Base-by-base conservation (phyloP, 495 filamentous ascomycete species). In the Aspergillus sclerotiicarbonarius region DNA sequence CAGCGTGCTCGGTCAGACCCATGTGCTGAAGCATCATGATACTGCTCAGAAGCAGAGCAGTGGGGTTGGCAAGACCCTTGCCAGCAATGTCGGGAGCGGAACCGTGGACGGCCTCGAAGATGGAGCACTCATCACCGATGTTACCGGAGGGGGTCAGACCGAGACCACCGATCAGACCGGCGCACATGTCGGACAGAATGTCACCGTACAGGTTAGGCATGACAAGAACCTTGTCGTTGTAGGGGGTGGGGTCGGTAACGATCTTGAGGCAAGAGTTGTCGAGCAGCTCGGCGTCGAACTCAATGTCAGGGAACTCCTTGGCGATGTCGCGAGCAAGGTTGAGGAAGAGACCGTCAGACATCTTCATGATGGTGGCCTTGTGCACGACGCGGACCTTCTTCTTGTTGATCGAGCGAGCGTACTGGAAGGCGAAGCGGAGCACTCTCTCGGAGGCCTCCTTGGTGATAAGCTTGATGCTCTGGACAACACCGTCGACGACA, bases 321-420 rank as follows among this genome's bases (percentile, higher is more conserved):
- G 90, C 78, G 68, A 98, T 80, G 25, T 91, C 81, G 32, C 86
- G 79, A 64, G 91, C 95, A 53, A 84, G 88, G 74, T 83, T 88
- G 57, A 98, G 82, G 87, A 98, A 98, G 50, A 98, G 89, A 77
- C 94, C 94, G 76, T 98, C 94, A 75, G 84, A 88, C 95, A 98
- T 98, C 87, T 98, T 98, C 94, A 98, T 98, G 82, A 98, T 98
- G 67, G 95, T 98, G 68, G 93, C 94, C 85, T 98, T 98, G 85
- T 98, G 93, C 52, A 98, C 94, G 39, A 88, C 93, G 61, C 94
- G 89, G 59, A 98, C 94, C 86, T 97, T 96, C 72, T 85, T 89
- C 81, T 89, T 89, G 68, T 91, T 90, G 62, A 97, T 89, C 51
- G 90, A 83, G 73, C 92, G 82, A 65, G 94, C 94, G 68, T 98